These are phyloP conservation scores for Zoysia pacifica DNA, from an alignment of 176 grass and related monocot genomes.

Conservation along the genomic window DNA sequence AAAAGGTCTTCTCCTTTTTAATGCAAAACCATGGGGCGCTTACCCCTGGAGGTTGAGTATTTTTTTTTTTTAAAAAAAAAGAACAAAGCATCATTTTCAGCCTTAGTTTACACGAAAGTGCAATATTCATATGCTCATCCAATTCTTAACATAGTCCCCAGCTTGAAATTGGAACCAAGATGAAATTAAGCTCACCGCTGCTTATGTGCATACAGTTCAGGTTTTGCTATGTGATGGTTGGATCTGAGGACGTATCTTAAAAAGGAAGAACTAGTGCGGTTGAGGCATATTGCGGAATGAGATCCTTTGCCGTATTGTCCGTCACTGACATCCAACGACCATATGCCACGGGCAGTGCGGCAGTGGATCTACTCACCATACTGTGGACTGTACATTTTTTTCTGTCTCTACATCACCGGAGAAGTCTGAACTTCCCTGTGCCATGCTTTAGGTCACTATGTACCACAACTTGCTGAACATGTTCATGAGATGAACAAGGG, in stretches of 20 bases:
- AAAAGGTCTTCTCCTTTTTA: too few relatives aligned
- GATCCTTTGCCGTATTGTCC: too few relatives aligned
- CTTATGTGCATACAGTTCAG: too few relatives aligned
- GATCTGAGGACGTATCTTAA: too few relatives aligned
- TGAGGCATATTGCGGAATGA: too few relatives aligned
- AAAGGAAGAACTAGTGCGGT: too few relatives aligned
- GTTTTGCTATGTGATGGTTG: too few relatives aligned
- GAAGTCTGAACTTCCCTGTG: neutral
- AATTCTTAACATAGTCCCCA: neutral
- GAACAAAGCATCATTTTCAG: neutral
- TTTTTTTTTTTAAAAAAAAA: neutral
- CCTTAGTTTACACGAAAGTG: neutral
- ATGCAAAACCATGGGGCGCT: too few relatives aligned
- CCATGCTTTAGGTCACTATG: constrained; percentile 75
- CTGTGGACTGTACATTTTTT: neutral
- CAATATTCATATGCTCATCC: neutral
- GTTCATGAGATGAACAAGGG: constrained; percentile 62
- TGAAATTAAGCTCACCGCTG: too few relatives aligned
- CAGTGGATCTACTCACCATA: neutral
- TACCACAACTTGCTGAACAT: constrained; percentile 79
- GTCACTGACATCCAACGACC: too few relatives aligned
- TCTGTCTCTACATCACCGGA: constrained; percentile 12
- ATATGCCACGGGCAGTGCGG: too few relatives aligned
- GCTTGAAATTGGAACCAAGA: too few relatives aligned
- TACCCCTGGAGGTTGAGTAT: neutral